Percentiles rank a stretch among this genome's conserved stretches.
Evolutionary conservation across 2,329 filamentous ascomycete genomes (phyloP).

Genomic region (Aspergillus eucalypticola): DNA sequence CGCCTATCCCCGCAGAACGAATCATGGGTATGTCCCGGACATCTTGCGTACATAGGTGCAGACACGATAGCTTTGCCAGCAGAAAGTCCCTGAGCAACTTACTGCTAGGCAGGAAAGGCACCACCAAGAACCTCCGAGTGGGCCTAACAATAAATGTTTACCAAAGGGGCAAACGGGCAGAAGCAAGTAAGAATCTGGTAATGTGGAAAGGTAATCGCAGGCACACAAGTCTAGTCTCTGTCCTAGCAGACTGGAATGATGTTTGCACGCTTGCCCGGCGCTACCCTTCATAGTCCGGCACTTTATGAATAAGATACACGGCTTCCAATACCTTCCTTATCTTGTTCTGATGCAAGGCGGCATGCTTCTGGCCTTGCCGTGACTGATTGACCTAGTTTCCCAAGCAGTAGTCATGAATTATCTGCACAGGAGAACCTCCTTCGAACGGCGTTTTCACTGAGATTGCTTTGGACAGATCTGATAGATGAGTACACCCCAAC

Average conservation of each 20-base stretch:
- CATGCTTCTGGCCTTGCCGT: not conserved
- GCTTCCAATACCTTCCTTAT: not conserved
- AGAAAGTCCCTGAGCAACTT: no score
- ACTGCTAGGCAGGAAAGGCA: no score
- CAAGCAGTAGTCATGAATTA: not conserved
- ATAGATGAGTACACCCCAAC: not conserved
- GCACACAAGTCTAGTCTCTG: not conserved
- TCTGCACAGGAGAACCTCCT: slow-evolving; percentile 1
- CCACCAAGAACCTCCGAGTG: no score
- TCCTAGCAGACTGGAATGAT: not conserved
- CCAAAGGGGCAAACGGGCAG: no score
- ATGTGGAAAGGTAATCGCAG: not conserved
- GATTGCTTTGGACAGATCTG: not conserved
- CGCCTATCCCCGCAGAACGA: no score
- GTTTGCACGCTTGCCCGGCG: not conserved
- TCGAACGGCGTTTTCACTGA: not conserved
- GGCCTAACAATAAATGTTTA: no score
- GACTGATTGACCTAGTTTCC: not conserved
- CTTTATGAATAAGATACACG: not conserved
- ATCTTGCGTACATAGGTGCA: no score
- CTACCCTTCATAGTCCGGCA: not conserved
- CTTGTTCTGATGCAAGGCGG: not conserved
- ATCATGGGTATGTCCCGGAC: no score
- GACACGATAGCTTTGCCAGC: no score
- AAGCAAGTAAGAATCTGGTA: no score